phyloP scores from a whole-genome alignment of 1,284 basidiomycete species.

The Taiwanofungus camphoratus region DNA sequence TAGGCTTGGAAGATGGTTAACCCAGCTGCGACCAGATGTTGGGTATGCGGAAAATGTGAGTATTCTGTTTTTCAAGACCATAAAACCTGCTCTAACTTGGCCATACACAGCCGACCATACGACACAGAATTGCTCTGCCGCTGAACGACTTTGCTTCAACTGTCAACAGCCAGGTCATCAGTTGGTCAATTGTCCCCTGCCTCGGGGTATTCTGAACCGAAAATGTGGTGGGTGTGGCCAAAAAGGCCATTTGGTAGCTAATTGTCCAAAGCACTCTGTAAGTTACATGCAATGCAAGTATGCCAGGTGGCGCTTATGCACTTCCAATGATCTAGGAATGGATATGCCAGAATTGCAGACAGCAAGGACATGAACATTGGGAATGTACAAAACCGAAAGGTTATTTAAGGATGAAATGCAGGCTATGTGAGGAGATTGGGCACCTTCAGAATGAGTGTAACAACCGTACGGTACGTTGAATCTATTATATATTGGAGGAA shows the following conservation, averaged over 20 bases:
- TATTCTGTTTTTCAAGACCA: not conserved
- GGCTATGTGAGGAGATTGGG: not conserved
- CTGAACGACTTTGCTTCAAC: constrained; percentile 1
- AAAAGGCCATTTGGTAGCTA: not conserved
- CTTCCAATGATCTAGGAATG: not conserved
- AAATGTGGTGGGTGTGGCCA: not conserved
- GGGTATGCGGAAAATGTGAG: not conserved
- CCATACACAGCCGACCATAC: not conserved
- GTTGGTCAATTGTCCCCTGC: not conserved
- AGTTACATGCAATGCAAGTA: not conserved
- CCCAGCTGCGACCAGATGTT: too few relatives aligned
- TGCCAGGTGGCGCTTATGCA: not conserved
- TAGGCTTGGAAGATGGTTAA: too few relatives aligned
- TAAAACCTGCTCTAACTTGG: not conserved
- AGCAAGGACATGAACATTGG: not conserved
- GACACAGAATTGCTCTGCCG: not conserved
- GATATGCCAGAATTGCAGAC: not conserved
- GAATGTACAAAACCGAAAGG: not conserved
- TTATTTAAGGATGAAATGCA: not conserved
- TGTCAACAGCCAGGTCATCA: not conserved
- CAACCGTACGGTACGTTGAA: not conserved
- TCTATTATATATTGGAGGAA: not conserved
- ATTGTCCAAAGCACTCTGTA: not conserved
- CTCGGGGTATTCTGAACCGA: not conserved
- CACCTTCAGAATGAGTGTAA: not conserved